Percentiles rank a stretch among this genome's conserved stretches.
phyloP scores from a whole-genome alignment of 2,329 filamentous ascomycete species.

The Fusarium abutilonis region DNA sequence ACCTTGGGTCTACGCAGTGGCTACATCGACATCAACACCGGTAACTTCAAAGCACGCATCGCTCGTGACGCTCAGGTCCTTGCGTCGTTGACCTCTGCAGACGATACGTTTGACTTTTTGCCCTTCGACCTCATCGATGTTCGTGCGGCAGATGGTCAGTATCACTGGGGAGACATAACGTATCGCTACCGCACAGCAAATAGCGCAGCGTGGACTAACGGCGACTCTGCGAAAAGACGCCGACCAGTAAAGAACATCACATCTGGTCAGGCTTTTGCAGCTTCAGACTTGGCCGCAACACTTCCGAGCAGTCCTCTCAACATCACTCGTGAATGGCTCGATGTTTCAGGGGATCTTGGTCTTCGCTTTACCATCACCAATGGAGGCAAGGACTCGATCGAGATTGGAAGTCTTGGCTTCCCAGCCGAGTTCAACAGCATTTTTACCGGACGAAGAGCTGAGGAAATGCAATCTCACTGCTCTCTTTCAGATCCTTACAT shows the following conservation, averaged over 20 bases:
- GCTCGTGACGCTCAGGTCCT: constrained; percentile 59
- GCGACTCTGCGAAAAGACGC: constrained; percentile 57
- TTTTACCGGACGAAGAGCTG: constrained; percentile 61
- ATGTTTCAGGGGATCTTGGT: constrained; percentile 59
- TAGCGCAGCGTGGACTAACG: constrained; percentile 55
- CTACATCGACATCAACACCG: constrained; percentile 52
- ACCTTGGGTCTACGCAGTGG: constrained; percentile 53
- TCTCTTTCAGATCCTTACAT: constrained; percentile 68
- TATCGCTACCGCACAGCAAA: constrained; percentile 61
- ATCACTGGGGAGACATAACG: constrained; percentile 68
- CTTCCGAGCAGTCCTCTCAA: constrained; percentile 54
- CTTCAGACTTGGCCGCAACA: constrained; percentile 55
- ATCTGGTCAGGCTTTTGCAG: constrained; percentile 47
- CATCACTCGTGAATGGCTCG: constrained; percentile 63
- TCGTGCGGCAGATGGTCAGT: constrained; percentile 62
- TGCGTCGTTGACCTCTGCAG: constrained; percentile 56
- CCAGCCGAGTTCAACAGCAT: constrained; percentile 71
- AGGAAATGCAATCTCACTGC: constrained; percentile 61
- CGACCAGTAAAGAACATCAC: constrained; percentile 39
- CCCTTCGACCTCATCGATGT: constrained; percentile 60
- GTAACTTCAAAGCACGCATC: constrained; percentile 56
- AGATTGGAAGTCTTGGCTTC: constrained; percentile 67
- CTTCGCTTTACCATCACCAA: constrained; percentile 64
- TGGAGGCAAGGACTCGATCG: constrained; percentile 51
- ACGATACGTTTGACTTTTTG: constrained; percentile 62